Percentiles rank a stretch among this genome's conserved stretches.
Conservation (phyloP, 2,329 filamentous ascomycete species). For the Alternaria gaisen region DNA sequence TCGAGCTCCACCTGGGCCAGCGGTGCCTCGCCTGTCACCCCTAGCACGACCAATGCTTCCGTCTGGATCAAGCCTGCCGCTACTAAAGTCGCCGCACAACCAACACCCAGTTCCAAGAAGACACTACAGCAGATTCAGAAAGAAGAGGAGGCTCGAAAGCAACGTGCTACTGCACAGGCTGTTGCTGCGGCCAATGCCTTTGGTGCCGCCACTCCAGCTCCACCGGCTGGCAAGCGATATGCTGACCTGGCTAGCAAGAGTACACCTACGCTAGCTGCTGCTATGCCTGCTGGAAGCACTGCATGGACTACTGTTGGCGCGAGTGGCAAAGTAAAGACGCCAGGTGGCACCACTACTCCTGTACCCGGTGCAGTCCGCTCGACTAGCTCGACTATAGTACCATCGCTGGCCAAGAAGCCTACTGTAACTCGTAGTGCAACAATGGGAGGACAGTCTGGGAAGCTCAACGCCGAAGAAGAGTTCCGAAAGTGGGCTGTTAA, state of each 20-base stretch:
- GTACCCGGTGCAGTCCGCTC: constrained; percentile 57
- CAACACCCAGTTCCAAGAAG: constrained; percentile 71
- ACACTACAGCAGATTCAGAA: constrained; percentile 95
- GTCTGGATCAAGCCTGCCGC: constrained; percentile 71
- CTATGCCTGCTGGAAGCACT: constrained; percentile 56
- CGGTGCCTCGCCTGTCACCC: constrained; percentile 70
- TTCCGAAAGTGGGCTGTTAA: constrained; percentile 92
- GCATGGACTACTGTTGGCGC: constrained; percentile 97
- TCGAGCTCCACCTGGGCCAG: constrained; percentile 90
- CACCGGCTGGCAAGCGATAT: constrained; percentile 79
- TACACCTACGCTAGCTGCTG: constrained; percentile 53
- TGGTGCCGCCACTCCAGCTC: constrained; percentile 55
- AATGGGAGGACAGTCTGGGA: constrained; percentile 53
- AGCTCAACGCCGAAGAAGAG: constrained; percentile 80
- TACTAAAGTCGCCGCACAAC: constrained; percentile 58
- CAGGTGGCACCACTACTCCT: constrained; percentile 66
- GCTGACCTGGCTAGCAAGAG: constrained; percentile 91
- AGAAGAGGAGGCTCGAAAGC: constrained; percentile 91
- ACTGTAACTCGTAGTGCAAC: constrained; percentile 62
- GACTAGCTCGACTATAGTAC: constrained; percentile 56
- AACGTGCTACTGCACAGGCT: constrained; percentile 67
- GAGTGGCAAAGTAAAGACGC: constrained; percentile 86
- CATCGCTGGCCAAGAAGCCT: constrained; percentile 60
- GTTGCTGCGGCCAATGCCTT: constrained; percentile 57
- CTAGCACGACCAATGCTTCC: constrained; percentile 56